These are phyloP conservation scores for Neopestalotiopsis clavispora DNA, from an alignment of 2,329 filamentous ascomycete species.

Conservation along the genomic window DNA sequence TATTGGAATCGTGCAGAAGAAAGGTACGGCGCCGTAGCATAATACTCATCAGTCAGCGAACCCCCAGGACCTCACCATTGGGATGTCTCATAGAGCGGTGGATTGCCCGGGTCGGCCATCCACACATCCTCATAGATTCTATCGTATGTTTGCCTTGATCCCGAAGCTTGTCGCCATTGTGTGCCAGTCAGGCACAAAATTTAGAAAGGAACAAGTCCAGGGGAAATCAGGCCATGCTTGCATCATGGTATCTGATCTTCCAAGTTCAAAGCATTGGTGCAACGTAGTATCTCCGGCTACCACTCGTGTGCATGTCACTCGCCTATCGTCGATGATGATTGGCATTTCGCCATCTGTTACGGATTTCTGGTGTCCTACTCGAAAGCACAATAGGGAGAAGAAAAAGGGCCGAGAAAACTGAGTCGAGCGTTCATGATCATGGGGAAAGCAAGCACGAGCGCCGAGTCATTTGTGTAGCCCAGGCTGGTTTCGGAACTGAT, in stretches of 20 bases:
- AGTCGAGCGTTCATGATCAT: background rate
- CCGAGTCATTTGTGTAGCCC: background rate
- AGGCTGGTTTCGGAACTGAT: background rate
- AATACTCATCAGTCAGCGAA: too few relatives aligned
- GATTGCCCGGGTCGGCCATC: too few relatives aligned
- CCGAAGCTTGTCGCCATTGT: too few relatives aligned
- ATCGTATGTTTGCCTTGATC: too few relatives aligned
- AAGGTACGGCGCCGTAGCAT: too few relatives aligned
- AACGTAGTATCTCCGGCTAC: background rate
- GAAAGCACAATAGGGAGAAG: background rate
- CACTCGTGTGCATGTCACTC: background rate
- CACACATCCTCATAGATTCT: too few relatives aligned
- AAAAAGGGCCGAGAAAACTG: background rate
- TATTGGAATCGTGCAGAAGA: too few relatives aligned
- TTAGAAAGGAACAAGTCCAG: too few relatives aligned
- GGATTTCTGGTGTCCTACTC: background rate
- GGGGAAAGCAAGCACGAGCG: background rate
- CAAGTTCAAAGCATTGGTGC: background rate
- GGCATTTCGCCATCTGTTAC: background rate
- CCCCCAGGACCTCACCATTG: too few relatives aligned
- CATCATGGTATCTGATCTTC: background rate
- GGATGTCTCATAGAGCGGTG: too few relatives aligned
- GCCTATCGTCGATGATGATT: background rate
- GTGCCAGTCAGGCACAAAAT: too few relatives aligned
- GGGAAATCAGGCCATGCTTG: too few relatives aligned